Percentiles rank a stretch among this genome's conserved stretches.
phyloP scores from a whole-genome alignment of 257 asterid species.

The Fraxinus cuspidata region DNA sequence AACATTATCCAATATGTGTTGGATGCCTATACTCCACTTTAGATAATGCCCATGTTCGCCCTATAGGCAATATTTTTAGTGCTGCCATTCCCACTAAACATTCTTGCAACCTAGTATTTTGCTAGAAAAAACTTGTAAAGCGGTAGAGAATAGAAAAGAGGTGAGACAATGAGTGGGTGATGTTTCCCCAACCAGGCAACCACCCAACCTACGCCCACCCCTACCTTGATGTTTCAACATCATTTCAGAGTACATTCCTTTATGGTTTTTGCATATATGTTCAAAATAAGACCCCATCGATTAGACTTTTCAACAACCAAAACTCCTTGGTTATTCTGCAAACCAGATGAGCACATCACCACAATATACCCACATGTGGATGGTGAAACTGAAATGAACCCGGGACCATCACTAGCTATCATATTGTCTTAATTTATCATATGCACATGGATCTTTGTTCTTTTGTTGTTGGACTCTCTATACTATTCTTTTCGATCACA shows the following conservation, averaged over 20 bases:
- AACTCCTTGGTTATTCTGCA: slow-evolving; percentile 12
- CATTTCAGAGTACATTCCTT: background rate
- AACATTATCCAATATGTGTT: background rate
- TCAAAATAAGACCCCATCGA: slow-evolving; percentile 10
- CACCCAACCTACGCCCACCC: background rate
- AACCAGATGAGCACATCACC: background rate
- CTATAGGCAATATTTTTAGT: too few relatives aligned
- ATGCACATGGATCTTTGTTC: slow-evolving; percentile 24
- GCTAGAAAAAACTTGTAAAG: background rate
- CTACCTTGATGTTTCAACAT: background rate
- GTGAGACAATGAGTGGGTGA: background rate
- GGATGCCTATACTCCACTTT: too few relatives aligned
- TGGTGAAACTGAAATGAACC: background rate
- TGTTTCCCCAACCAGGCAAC: background rate
- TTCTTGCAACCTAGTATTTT: background rate
- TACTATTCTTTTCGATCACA: background rate
- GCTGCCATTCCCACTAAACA: background rate
- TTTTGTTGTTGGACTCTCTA: background rate
- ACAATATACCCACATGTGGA: slow-evolving; percentile 4
- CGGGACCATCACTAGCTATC: slow-evolving; percentile 29
- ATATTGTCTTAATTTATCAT: slow-evolving; percentile 36
- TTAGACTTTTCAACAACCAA: slow-evolving; percentile 26
- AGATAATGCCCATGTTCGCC: too few relatives aligned
- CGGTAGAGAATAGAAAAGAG: background rate
- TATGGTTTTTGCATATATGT: background rate